Evolutionary conservation across 148 eudicot species (phyloP), one percentile per base, ranked within the genome.

Genomic region (Fagopyrum tataricum): DNA sequence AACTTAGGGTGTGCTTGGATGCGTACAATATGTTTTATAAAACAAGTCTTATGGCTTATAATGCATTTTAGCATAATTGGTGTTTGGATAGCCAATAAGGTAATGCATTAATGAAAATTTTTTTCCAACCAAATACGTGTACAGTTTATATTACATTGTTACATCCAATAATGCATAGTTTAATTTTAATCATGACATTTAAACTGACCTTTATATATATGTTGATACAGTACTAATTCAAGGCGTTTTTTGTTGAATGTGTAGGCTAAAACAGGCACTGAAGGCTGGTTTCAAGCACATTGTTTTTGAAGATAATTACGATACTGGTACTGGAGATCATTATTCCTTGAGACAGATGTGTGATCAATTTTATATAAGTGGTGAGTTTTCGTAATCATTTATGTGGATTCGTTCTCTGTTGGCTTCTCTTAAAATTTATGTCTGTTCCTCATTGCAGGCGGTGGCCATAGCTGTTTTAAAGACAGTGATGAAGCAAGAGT

Each of bases 261-360:
- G 76, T 55, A 95, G 98, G 81, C 79, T 95, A 80, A 91, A 87
- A 88, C 98, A 95, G 82, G 98, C 98, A 72, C 78, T 95, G 75
- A 88, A 90, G 78, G 97, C 91, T 83, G 97, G 98, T 41, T 95
- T 95, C 82, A 85, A 75, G 82, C 96, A 91, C 85, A 90, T 95
- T 74, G 81, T 95, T 23, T 95, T 95, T 77, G 98, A 95, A 87
- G 98, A 95, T 85, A 95, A 95, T 79, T 95, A 95, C 76, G 98
- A 95, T 78, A 95, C 98, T 64, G 98, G 98, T 70, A 91, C 93
- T 77, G 98, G 97, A 72, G 98, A 95, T 85, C 98, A 95, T 83
- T 95, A 95, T 80, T 95, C 97, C 76, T 81, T 95, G 55, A 83
- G 98, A 80, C 98, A 95, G 81, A 95, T 95, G 24, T 95, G 98